Conservation (phyloP, 2,329 filamentous ascomycete species). For the Colletotrichum scovillei region DNA sequence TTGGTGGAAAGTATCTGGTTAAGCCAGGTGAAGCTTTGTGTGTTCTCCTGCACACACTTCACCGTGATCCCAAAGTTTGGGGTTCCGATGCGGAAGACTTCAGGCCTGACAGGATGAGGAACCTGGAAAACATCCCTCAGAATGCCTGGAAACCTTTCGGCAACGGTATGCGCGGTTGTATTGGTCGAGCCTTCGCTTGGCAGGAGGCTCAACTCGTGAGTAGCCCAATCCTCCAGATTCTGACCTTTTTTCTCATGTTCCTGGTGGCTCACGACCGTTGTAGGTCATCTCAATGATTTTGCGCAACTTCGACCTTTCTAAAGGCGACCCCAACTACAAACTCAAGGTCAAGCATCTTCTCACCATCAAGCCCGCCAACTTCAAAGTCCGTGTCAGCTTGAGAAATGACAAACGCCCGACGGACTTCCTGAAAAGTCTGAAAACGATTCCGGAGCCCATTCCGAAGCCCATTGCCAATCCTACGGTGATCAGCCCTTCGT, state of each 20-base stretch:
- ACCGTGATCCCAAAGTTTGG: constrained; percentile 66
- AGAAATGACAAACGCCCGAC: too few species aligned
- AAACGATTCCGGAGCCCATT: too few species aligned
- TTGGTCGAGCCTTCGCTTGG: constrained; percentile 64
- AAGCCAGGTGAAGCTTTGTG: constrained; percentile 55
- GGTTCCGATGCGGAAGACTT: constrained; percentile 68
- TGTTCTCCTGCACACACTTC: constrained; percentile 57
- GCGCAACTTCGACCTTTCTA: too few species aligned
- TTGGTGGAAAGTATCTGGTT: constrained; percentile 65
- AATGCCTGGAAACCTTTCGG: constrained; percentile 64
- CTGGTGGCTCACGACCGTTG: constrained; percentile 58
- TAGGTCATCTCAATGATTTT: constrained; percentile 43
- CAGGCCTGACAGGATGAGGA: constrained; percentile 71
- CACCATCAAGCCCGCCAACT: too few species aligned
- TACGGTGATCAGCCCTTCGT: too few species aligned
- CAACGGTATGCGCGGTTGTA: constrained; percentile 62
- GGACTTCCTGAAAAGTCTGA: too few species aligned
- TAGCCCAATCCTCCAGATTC: constrained; percentile 72
- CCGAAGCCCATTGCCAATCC: too few species aligned
- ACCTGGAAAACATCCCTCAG: constrained; percentile 52
- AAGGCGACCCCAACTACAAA: too few species aligned
- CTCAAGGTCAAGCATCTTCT: too few species aligned
- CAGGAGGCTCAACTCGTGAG: constrained; percentile 59
- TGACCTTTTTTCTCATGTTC: constrained; percentile 69
- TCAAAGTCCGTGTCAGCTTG: too few species aligned